A percentile compares a stretch with the other conserved stretches of the same genome.
Conservation (phyloP, 768 basidiomycete species). For the Auriscalpium orientale region DNA sequence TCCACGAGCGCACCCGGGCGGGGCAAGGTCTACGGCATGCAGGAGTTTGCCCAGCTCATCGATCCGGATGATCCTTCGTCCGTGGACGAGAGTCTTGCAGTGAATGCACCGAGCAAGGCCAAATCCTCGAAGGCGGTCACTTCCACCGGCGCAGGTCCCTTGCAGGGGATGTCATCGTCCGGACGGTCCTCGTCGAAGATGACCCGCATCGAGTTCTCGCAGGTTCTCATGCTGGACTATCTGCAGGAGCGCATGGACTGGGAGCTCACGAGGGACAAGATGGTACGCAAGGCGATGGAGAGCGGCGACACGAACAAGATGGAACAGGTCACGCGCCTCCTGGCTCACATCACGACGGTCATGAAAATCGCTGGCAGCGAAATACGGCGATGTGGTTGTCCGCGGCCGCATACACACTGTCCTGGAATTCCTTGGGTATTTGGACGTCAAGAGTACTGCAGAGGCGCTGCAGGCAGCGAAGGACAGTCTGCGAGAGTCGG, state of each 20-base stretch:
- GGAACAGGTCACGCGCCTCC: conserved; percentile 18
- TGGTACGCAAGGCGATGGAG: conserved; percentile 17
- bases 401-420: conserved; percentile 23
- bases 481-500: conserved; percentile 21
- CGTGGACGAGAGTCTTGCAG: background rate
- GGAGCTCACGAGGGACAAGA: conserved; percentile 22
- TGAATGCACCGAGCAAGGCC: background rate
- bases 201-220: conserved; percentile 23
- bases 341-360: conserved; percentile 22
- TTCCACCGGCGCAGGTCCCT: conserved; percentile 14
- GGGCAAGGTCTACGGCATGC: background rate
- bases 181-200: conserved; percentile 6
- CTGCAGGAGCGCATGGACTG: conserved; percentile 22
- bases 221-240: conserved; percentile 23
- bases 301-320: conserved; percentile 6
- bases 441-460: background rate
- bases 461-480: conserved; percentile 18
- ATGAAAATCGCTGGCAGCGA: conserved; percentile 21
- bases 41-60: background rate
- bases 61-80: background rate
- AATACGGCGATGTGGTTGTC: conserved; percentile 23
- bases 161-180: background rate
- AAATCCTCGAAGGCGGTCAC: conserved; percentile 16
- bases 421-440: conserved; percentile 24
- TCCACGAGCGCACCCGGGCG: background rate